Conservation (phyloP, 805 yeast species). For the Lipomyces anomalus region DNA sequence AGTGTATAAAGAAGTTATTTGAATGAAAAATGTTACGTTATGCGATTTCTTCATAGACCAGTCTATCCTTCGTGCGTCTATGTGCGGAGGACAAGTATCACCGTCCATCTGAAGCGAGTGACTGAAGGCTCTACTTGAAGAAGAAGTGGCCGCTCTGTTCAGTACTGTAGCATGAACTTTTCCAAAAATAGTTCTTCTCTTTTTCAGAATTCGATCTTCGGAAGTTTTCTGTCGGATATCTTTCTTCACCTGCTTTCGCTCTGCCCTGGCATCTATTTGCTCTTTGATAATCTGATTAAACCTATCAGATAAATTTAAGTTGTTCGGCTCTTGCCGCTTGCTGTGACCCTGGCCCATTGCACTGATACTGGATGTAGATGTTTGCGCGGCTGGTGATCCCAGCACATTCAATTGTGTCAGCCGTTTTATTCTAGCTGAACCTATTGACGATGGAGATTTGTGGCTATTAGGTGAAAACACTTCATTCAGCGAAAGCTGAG, state of each 20-base stretch:
- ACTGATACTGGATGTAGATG: neutral
- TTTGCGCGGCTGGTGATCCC: neutral
- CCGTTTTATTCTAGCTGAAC: neutral
- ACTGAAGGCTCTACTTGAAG: too few species aligned
- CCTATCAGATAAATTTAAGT: neutral
- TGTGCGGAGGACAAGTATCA: too few species aligned
- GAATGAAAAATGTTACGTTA: too few species aligned
- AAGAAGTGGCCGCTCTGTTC: too few species aligned
- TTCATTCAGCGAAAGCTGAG: neutral
- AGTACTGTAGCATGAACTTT: neutral
- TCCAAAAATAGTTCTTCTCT: neutral
- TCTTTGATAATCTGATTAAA: neutral
- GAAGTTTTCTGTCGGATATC: neutral
- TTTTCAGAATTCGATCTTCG: too few species aligned
- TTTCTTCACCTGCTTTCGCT: neutral
- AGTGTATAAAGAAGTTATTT: too few species aligned
- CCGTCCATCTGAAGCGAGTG: too few species aligned
- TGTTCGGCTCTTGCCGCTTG: too few species aligned
- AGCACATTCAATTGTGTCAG: neutral
- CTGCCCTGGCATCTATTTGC: neutral
- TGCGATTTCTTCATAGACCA: too few species aligned
- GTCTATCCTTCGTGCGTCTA: too few species aligned
- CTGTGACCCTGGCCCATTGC: neutral
- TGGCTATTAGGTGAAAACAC: neutral
- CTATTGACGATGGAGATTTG: neutral